Conservation (phyloP, 2,329 filamentous ascomycete genomes). For the Monilinia laxa region DNA sequence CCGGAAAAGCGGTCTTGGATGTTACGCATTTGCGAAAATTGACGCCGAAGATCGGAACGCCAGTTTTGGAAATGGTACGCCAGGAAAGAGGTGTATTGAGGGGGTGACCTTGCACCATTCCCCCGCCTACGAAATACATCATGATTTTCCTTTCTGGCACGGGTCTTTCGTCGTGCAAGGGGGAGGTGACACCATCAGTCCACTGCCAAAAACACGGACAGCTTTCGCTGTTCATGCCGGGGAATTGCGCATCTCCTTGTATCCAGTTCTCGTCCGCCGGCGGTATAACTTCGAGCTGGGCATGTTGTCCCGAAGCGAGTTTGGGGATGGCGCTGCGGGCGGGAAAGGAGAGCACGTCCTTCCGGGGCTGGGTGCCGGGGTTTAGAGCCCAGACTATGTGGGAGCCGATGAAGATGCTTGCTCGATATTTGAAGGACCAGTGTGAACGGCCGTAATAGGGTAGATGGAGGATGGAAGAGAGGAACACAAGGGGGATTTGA, state of each 20-base stretch:
- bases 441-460: background rate
- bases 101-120: background rate
- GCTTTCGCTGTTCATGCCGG: background rate
- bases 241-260: background rate
- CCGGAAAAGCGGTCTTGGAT: background rate
- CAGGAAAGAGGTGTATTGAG: background rate
- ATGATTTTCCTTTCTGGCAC: background rate
- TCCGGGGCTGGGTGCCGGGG: conserved; percentile 1
- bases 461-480: background rate
- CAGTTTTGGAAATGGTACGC: background rate
- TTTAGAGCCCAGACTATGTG: background rate
- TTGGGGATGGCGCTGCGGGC: conserved; percentile 6
- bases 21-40: conserved; percentile 1
- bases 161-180: background rate
- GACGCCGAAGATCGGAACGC: background rate
- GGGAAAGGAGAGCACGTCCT: conserved; percentile 3
- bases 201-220: conserved; percentile 3
- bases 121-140: background rate
- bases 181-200: background rate
- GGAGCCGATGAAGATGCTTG: background rate
- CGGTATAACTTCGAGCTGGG: background rate
- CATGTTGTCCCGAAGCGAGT: background rate
- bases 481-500: background rate
- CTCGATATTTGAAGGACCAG: conserved; percentile 1
- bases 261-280: background rate